Base-by-base conservation (phyloP, 768 basidiomycete species). In the Xanthoconium stramineum region DNA sequence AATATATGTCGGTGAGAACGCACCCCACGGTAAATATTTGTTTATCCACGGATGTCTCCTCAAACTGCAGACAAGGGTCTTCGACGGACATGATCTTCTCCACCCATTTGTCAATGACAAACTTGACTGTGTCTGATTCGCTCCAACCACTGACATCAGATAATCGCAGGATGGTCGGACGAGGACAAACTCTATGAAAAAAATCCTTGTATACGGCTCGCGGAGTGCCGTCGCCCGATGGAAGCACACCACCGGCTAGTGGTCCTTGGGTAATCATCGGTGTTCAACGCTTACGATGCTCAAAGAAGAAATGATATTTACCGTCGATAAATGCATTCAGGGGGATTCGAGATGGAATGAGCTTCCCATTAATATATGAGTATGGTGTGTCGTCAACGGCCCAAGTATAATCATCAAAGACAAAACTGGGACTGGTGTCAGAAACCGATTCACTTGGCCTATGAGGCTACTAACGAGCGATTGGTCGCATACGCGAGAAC, bases 361-460 rank as follows among this genome's bases (percentile, higher is more conserved):
- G 63, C 19, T 68, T 66, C 10, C 69, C 71, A 51, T 73, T 66
- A 42, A 59, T 74, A 15, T 68, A 60, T 14, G 75, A 70, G 54
- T 74, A 78, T 11, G 66, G 67, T 14, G 69, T 61, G 5, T 65
- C 62, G 32, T 74, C 68, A 20, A 61, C 49, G 32, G 68, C 65
- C 77, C 76, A 77, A 0, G 74, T 75, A 56, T 78, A 76, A 49
- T 78, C 71, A 36, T 76, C 68, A 44, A 77, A 76, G 15, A 77
- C 76, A 49, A 72, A 72, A 14, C 77, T 75, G 40, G 13, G 2
- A 37, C 3, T 14, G 7, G 2, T 15, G 13, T 65, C 30, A 61
- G 49, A 12, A 36, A 38, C 4, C n/a, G 4, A 24, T n/a, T 28
- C 3, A 5, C 11, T 38, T 9, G 1, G 14, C 13, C 13, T 44